Percentiles rank a stretch among this genome's conserved stretches.
Evolutionary conservation across 305 asterid genomes (phyloP).

Genomic region (Rubia tinctorum): DNA sequence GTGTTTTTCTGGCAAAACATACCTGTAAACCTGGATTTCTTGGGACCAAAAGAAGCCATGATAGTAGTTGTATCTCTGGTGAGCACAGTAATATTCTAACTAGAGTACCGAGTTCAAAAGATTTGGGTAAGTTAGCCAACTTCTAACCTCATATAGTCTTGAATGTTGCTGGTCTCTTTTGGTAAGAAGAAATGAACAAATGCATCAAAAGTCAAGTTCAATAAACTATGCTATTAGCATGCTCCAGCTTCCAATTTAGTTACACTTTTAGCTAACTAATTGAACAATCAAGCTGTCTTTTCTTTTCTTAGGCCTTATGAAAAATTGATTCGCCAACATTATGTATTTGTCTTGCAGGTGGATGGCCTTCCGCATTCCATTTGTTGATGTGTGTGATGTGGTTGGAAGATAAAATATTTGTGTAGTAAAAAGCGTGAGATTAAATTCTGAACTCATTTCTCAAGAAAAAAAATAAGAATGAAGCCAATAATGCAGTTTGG

Average conservation of each 20-base stretch:
- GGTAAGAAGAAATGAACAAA: not conserved
- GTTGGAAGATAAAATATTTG: conserved; percentile 75
- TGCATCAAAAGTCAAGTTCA: not conserved
- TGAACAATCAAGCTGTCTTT: not conserved
- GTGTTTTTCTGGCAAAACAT: conserved; percentile 34
- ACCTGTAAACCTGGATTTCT: conserved; percentile 50
- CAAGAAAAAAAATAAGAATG: conserved; percentile 65
- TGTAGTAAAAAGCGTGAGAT: conserved; percentile 58
- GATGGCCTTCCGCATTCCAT: conserved; percentile 64
- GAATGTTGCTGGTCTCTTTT: not conserved
- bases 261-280: not conserved
- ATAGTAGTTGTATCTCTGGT: no score
- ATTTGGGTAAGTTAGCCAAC: not conserved
- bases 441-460: conserved; percentile 68
- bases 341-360: conserved; percentile 43
- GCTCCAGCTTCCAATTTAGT: not conserved
- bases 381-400: conserved; percentile 50
- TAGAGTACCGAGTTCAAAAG: not conserved
- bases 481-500: conserved; percentile 96
- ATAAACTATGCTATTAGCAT: not conserved
- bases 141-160: not conserved
- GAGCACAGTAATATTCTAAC: not conserved
- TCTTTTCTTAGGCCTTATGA: not conserved
- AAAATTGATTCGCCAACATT: not conserved
- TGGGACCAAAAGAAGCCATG: conserved; percentile 79